A percentile compares a stretch with the other conserved stretches of the same genome.
Conservation (phyloP, 2,329 filamentous ascomycete species). For the Calonectria pseudoturangicola region DNA sequence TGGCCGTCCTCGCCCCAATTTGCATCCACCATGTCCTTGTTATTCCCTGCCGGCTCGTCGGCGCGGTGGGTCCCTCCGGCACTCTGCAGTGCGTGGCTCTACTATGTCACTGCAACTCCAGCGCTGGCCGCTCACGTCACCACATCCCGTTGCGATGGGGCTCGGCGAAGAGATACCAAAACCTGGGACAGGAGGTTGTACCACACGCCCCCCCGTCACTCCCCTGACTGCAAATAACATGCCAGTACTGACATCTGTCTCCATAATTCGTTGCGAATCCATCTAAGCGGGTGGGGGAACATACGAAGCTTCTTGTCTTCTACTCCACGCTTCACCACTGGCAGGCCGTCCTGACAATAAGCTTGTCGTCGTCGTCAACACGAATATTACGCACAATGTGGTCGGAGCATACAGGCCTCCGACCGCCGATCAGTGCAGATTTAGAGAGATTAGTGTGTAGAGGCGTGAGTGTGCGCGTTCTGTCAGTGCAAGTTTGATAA, state of each 20-base stretch:
- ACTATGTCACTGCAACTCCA: constrained; percentile 38
- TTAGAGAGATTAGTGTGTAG: background rate
- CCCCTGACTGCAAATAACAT: constrained; percentile 17
- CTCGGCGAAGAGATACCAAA: constrained; percentile 8
- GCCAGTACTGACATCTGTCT: background rate
- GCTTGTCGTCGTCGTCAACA: constrained; percentile 13
- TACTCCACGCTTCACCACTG: constrained; percentile 14
- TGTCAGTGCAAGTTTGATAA: background rate
- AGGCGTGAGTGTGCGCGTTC: background rate
- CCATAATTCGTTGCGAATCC: constrained; percentile 31
- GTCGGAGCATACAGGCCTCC: constrained; percentile 23
- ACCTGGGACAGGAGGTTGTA: constrained; percentile 6
- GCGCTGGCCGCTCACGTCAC: constrained; percentile 38
- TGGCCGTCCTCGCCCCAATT: constrained; percentile 1
- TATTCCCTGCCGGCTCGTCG: constrained; percentile 16
- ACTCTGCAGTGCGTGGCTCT: constrained; percentile 32
- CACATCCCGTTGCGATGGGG: background rate
- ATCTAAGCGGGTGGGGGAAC: constrained; percentile 15
- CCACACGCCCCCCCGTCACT: background rate
- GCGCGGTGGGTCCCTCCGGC: background rate
- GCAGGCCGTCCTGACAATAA: background rate
- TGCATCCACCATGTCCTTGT: background rate
- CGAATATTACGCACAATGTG: constrained; percentile 5
- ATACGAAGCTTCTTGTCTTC: constrained; percentile 27
- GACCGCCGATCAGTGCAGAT: constrained; percentile 16